Evolutionary conservation across 1,284 basidiomycete species (phyloP).

Genomic region (Cutaneotrichosporon dermatis): DNA sequence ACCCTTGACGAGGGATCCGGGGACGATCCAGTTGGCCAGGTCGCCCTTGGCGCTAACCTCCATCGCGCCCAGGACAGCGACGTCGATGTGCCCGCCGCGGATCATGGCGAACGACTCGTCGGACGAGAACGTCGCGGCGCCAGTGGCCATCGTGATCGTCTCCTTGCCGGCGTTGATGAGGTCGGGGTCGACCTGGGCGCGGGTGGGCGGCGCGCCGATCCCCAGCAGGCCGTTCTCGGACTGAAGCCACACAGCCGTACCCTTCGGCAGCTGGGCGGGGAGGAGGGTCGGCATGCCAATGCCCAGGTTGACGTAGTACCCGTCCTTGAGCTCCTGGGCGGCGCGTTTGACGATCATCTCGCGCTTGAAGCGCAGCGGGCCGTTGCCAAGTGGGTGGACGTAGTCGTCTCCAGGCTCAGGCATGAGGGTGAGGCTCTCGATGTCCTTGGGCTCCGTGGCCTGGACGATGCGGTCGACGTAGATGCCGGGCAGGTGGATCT

Average conservation of each 20-base stretch:
- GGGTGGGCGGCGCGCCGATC: slow-evolving; percentile 85
- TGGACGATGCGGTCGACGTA: slow-evolving; percentile 79
- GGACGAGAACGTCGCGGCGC: slow-evolving; percentile 85
- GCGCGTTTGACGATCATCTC: slow-evolving; percentile 69
- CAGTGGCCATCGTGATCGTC: slow-evolving; percentile 79
- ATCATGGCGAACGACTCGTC: slow-evolving; percentile 92
- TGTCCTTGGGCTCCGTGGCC: slow-evolving; percentile 66
- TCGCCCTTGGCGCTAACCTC: slow-evolving; percentile 86
- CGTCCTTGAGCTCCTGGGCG: slow-evolving; percentile 80
- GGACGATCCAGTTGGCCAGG: slow-evolving; percentile 95
- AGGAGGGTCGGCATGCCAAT: slow-evolving; percentile 86
- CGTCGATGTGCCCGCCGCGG: slow-evolving; percentile 86
- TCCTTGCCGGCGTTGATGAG: slow-evolving; percentile 92
- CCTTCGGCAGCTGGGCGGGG: slow-evolving; percentile 68
- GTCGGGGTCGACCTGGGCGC: slow-evolving; percentile 75
- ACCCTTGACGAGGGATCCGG: slow-evolving; percentile 79
- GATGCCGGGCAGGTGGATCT: slow-evolving; percentile 76
- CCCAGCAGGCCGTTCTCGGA: slow-evolving; percentile 90
- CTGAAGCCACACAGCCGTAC: slow-evolving; percentile 77
- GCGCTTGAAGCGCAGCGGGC: slow-evolving; percentile 52
- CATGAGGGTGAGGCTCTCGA: slow-evolving; percentile 69
- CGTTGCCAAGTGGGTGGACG: slow-evolving; percentile 52
- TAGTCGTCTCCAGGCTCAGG: slow-evolving; percentile 47
- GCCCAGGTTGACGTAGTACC: slow-evolving; percentile 69
- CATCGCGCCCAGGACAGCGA: slow-evolving; percentile 75